Evolutionary conservation across 495 filamentous ascomycete genomes (phyloP), one percentile per base, ranked within the genome.

Genomic region (Talaromyces trachyspermus): DNA sequence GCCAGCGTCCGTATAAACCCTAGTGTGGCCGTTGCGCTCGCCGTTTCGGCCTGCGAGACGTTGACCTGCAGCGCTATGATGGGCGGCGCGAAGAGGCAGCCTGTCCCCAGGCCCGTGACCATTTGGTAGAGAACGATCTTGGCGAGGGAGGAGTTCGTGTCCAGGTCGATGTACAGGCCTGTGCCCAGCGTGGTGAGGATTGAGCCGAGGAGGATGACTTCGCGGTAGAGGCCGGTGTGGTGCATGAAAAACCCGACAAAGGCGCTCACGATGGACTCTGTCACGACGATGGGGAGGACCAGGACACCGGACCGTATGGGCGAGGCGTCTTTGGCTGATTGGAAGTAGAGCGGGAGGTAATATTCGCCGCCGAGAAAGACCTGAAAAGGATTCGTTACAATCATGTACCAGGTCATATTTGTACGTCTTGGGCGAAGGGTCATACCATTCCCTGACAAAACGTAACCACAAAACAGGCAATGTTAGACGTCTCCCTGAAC

Each of bases 11-110:
- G 77, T 26, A 86, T 69, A 59, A 91, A 90, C 1, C 77, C 74
- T 45, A 88, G 83, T 0, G 86, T 88, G 0, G 80, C 79, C 0
- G 86, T 92, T 2, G 86, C 89, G 0, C 84, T 79, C 0, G 83
- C 89, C 12, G 85, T 84, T 40, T 94, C 86, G 5, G 74, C 68
- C 20, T 80, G 78, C 1, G 75, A 64, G 46, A 89, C 78, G 20
- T 74, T 74, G n/a, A 78, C 76, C 51, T 92, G 88, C 1, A 95
- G 66, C 0, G 89, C 86, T 35, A 95, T 83, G 26, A 94, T 75
- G 0, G 89, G 88, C 0, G 83, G 68, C 56, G 65, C 55, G 55
- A 77, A 75, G 19, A 74, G 63, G 18, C 74, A 57, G 2, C 72
- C 73, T 2, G 64, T 64, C 1, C 73, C 73, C 1, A 67, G 46